Evolutionary conservation across 2,329 filamentous ascomycete genomes (phyloP), one percentile per base, ranked within the genome.

Genomic region (Lachnellula hyalina): DNA sequence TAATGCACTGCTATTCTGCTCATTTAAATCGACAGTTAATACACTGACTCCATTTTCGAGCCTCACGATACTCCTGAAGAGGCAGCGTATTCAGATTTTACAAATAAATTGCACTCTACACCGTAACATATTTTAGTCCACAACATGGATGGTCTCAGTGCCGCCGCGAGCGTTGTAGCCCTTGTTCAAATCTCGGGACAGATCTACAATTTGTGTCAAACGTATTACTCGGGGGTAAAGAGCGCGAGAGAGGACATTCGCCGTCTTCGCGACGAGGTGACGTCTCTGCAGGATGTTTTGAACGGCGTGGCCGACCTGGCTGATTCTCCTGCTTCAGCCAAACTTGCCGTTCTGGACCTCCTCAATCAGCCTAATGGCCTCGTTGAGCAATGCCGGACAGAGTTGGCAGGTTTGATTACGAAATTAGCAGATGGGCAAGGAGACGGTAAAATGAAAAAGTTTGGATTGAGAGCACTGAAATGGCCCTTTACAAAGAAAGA

Each of bases 401-500:
- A 58, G 23, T 51, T 58, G 17, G 34, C 12, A 12, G 28, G 17
- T 15, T 8, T 58, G 12, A 14, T 36, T 15, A 17, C 25, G 12
- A 58, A 48, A 40, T 35, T 58, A 23, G 42, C 45, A 17, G 40
- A 25, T n/a, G 49, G 47, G 14, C 25, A 47, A 32, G 32, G 47
- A 7, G n/a, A 47, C 3, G 45, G 28, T 17, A 51, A 44, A 36
- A 19, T 51, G 41, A 40, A 17, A 15, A 47, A n/a, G 17, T n/a
- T 57, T 41, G 47, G 36, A 2, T 23, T 48, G 38, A 51, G 36
- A 28, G 34, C 41, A 4, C 3, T 55, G n/a, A 53, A 48, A 35
- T 58, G 55, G 55, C 55, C 52, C 1, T 49, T 54, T 2, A 44
- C 21, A 2, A 50, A 25, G 12, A 58, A 54, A 49, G 49, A 55